phyloP scores from a whole-genome alignment of 495 filamentous ascomycete species.

The Aspergillus steynii region DNA sequence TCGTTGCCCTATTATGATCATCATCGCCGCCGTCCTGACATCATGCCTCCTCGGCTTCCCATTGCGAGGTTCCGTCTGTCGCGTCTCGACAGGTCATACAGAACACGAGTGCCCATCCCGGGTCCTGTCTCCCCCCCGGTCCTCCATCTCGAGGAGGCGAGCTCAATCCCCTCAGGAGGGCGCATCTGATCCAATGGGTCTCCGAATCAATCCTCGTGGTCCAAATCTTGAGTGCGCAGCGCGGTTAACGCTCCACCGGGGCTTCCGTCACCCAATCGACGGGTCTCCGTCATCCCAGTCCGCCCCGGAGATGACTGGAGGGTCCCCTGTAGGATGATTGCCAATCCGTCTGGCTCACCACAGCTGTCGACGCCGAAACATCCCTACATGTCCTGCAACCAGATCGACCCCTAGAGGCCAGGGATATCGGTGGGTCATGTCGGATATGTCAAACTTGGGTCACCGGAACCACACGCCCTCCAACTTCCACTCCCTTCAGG shows the following conservation, averaged over 20 bases:
- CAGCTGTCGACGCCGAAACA: neutral
- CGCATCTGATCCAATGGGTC: too few species aligned
- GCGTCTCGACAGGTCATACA: neutral
- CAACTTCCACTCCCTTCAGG: neutral
- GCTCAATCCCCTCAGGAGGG: too few species aligned
- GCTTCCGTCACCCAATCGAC: conserved; percentile 3
- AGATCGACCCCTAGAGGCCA: neutral
- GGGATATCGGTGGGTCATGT: neutral
- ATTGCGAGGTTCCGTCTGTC: neutral
- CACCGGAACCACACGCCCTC: neutral
- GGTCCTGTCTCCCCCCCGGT: too few species aligned
- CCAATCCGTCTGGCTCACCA: neutral
- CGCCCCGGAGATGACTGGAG: conserved; percentile 1
- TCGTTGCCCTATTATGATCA: neutral
- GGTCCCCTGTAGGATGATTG: neutral
- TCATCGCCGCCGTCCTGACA: neutral
- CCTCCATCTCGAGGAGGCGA: too few species aligned
- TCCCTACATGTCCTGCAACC: neutral
- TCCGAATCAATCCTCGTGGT: too few species aligned
- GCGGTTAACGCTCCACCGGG: neutral
- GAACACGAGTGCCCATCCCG: neutral
- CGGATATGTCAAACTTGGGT: neutral
- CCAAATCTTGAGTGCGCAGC: neutral
- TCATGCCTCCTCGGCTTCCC: neutral
- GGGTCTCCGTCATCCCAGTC: conserved; percentile 2